These are phyloP conservation scores for Coniferiporia weirii DNA, from an alignment of 1,284 basidiomycete species.

Conservation along the genomic window DNA sequence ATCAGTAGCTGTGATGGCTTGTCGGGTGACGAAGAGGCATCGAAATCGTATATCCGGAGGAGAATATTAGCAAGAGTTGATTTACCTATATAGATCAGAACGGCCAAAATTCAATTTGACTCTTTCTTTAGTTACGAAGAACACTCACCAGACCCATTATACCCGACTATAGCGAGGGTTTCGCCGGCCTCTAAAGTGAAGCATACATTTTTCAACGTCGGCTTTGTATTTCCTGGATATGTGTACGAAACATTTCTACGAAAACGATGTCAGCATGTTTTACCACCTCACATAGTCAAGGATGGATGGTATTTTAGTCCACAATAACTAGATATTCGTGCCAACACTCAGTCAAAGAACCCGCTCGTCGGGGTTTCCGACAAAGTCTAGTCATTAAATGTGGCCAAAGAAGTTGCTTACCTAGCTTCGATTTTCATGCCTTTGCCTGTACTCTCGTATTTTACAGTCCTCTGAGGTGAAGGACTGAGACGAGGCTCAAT, in stretches of 20 bases:
- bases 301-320: not conserved
- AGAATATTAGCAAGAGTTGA: constrained; percentile 77
- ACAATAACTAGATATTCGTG: not conserved
- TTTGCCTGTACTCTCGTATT: constrained; percentile 40
- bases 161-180: constrained; percentile 77
- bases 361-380: not conserved
- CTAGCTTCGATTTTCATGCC: constrained; percentile 69
- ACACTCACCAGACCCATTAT: constrained; percentile 67
- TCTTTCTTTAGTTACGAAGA: not conserved
- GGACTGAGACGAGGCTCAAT: constrained; percentile 65
- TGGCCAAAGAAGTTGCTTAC: constrained; percentile 32
- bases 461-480: constrained; percentile 39
- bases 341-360: no score
- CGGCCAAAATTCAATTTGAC: not conserved
- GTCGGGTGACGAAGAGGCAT: constrained; percentile 37
- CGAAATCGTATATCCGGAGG: constrained; percentile 70
- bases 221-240: constrained; percentile 64
- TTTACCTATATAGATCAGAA: constrained; percentile 47
- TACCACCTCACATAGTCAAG: not conserved
- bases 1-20: constrained; percentile 41
- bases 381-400: not conserved
- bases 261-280: constrained; percentile 17
- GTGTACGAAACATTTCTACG: constrained; percentile 64
- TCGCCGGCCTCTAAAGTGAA: constrained; percentile 69
- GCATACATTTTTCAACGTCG: constrained; percentile 62